A percentile compares a stretch with the other conserved stretches of the same genome.
Conservation (phyloP, 23 red algal genomes). For the Agarophyton chilense region DNA sequence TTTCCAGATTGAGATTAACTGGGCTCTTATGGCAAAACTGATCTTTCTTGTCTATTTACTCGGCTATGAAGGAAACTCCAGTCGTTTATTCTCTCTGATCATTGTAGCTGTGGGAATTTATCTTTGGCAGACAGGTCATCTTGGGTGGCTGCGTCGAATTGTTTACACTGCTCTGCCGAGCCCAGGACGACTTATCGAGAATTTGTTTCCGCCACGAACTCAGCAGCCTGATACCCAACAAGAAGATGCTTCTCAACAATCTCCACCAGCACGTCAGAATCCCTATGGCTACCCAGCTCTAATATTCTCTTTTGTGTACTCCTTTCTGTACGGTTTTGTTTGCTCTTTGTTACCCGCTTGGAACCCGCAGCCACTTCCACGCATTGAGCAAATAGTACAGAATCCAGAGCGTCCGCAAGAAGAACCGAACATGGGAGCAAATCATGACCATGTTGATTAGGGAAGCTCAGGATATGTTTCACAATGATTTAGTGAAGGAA, state of each 20-base stretch:
- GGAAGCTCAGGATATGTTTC: too few relatives aligned
- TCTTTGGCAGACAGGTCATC: conserved; percentile 75
- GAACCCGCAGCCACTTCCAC: conserved; percentile 48
- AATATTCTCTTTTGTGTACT: conserved; percentile 57
- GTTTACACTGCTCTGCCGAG: conserved; percentile 19
- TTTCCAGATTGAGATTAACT: conserved; percentile 80
- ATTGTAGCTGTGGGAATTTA: conserved; percentile 63
- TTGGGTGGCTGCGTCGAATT: conserved; percentile 47
- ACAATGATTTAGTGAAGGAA: too few relatives aligned
- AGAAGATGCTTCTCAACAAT: background rate
- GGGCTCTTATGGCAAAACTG: conserved; percentile 73
- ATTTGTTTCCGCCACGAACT: conserved; percentile 43
- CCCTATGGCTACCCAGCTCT: conserved; percentile 12
- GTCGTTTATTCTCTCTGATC: conserved; percentile 58
- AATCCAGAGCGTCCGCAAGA: conserved; percentile 14
- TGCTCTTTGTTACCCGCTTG: conserved; percentile 76
- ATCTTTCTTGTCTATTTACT: conserved; percentile 68
- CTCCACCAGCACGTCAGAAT: conserved; percentile 9
- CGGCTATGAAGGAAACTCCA: conserved; percentile 67
- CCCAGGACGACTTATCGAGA: conserved; percentile 33
- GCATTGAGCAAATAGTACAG: conserved; percentile 34
- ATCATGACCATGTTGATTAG: conserved; percentile 21
- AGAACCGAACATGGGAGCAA: background rate
- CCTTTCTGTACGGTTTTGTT: conserved; percentile 77
- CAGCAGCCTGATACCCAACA: background rate